Evolutionary conservation across 2,329 filamentous ascomycete genomes (phyloP).

Genomic region (Bipolaris cookei): DNA sequence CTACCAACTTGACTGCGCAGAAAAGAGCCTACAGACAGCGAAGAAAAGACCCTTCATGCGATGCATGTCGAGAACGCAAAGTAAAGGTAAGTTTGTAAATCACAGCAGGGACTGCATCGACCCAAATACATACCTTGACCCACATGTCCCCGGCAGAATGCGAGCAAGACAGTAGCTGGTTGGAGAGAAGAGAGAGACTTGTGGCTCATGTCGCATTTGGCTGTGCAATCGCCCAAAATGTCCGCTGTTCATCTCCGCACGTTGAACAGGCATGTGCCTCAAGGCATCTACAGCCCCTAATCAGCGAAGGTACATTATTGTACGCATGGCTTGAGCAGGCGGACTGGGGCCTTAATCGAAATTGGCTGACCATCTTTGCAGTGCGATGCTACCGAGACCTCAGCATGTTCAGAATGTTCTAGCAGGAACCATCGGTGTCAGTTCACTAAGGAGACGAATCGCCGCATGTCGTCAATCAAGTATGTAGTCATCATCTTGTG

Average conservation of each 20-base stretch:
- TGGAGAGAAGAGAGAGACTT: neutral
- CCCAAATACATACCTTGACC: neutral
- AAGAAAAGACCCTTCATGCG: slow-evolving; percentile 95
- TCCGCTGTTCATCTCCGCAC: neutral
- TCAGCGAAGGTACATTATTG: slow-evolving; percentile 2
- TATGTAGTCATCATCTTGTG: slow-evolving; percentile 46
- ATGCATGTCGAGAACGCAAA: slow-evolving; percentile 88
- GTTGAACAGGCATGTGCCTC: neutral
- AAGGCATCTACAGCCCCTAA: neutral
- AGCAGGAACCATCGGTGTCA: slow-evolving; percentile 97
- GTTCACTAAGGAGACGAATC: slow-evolving; percentile 98
- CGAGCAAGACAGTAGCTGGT: neutral
- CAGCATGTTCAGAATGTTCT: slow-evolving; percentile 95
- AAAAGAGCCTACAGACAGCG: slow-evolving; percentile 95
- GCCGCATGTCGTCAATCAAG: slow-evolving; percentile 99
- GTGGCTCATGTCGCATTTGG: neutral
- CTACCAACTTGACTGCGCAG: slow-evolving; percentile 70
- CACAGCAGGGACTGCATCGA: neutral
- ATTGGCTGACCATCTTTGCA: slow-evolving; percentile 40
- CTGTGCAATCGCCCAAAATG: neutral
- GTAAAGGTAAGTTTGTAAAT: slow-evolving; percentile 59
- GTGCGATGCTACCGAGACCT: slow-evolving; percentile 96
- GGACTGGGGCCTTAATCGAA: neutral
- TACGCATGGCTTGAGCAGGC: slow-evolving; percentile 3
- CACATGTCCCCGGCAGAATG: neutral